Evolutionary conservation across 768 basidiomycete species (phyloP).

Genomic region (Gymnopilus dilepis): DNA sequence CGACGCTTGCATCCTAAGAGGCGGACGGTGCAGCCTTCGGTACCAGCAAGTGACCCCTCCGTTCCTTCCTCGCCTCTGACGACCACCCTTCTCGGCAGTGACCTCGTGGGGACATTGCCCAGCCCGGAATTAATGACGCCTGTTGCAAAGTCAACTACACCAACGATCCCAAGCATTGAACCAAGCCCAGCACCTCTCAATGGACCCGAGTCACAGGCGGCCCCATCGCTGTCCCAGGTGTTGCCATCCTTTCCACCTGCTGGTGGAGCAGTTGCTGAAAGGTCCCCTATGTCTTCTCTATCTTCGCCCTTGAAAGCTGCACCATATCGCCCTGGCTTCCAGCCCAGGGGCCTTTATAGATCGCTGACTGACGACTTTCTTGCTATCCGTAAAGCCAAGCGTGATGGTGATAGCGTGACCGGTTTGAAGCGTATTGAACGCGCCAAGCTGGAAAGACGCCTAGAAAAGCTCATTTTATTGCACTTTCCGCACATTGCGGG

Average conservation of each 20-base stretch:
- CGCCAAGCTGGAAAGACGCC: conserved; percentile 81
- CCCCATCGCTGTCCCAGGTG: neutral
- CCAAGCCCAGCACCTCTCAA: neutral
- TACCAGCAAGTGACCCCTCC: conserved; percentile 32
- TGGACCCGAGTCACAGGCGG: neutral
- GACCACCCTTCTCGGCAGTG: conserved; percentile 1
- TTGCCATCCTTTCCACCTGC: neutral
- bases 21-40: conserved; percentile 21
- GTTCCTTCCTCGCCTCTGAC: conserved; percentile 28
- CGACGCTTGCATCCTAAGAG: conserved; percentile 47
- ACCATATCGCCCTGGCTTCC: conserved; percentile 91
- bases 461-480: conserved; percentile 84
- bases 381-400: conserved; percentile 45
- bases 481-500: conserved; percentile 58
- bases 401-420: conserved; percentile 41
- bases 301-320: conserved; percentile 36
- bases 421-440: conserved; percentile 70
- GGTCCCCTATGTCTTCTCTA: neutral
- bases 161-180: neutral
- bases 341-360: conserved; percentile 85
- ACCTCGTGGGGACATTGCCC: neutral
- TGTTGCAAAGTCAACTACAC: neutral
- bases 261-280: neutral
- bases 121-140: neutral
- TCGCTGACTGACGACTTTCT: conserved; percentile 85